These are phyloP conservation scores for Westerdykella sp. DNA, from an alignment of 2,329 filamentous ascomycete genomes.

Conservation along the genomic window DNA sequence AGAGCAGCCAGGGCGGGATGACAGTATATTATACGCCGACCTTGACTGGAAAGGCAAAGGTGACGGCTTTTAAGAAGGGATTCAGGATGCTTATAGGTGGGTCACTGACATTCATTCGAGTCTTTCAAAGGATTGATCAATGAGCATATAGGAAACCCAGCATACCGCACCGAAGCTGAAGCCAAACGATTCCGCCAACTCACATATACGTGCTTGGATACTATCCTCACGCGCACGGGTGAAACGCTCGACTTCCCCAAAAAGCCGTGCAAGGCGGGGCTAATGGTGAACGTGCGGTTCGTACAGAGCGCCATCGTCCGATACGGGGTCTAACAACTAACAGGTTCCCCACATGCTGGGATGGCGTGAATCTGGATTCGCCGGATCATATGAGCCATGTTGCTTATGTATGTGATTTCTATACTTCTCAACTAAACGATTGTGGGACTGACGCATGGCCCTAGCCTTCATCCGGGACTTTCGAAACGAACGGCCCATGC, in stretches of 20 bases:
- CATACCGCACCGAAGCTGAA: conserved; percentile 30
- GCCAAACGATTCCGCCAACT: conserved; percentile 39
- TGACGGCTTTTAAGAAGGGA: conserved; percentile 42
- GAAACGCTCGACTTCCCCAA: conserved; percentile 39
- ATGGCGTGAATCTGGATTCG: conserved; percentile 45
- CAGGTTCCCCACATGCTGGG: conserved; percentile 36
- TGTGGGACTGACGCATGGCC: conserved; percentile 9
- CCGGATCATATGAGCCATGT: conserved; percentile 50
- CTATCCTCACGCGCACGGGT: conserved; percentile 32
- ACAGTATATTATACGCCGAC: conserved; percentile 35
- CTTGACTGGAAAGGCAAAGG: conserved; percentile 17
- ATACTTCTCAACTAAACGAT: conserved; percentile 10
- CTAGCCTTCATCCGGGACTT: conserved; percentile 14
- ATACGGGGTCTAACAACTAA: conserved; percentile 13
- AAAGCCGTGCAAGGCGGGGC: conserved; percentile 35
- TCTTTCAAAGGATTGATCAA: conserved; percentile 5
- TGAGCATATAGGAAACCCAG: conserved; percentile 23
- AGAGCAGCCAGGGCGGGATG: conserved; percentile 29
- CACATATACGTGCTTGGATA: conserved; percentile 42
- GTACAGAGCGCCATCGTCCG: conserved; percentile 21
- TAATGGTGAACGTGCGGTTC: conserved; percentile 39
- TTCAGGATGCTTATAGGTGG: conserved; percentile 42
- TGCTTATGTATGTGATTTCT: conserved; percentile 17
- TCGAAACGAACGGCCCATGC: conserved; percentile 45
- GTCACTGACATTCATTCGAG: too few relatives aligned